Base-by-base conservation (phyloP, 1,284 basidiomycete species). In the Entoloma clypeatum region DNA sequence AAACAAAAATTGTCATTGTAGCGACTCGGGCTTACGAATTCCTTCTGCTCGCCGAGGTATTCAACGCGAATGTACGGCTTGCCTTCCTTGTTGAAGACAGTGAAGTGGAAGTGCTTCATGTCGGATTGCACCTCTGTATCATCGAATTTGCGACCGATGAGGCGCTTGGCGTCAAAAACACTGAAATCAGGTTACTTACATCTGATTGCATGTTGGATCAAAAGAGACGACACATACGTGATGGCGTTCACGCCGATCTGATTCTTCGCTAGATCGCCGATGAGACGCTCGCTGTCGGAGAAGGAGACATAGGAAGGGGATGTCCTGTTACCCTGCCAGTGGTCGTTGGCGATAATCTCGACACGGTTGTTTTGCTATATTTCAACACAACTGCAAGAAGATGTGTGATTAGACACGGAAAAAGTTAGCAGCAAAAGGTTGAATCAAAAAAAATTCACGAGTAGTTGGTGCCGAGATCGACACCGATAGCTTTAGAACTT, bases 321-420 rank as follows among this genome's bases (percentile, higher is more conserved):
- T 38, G 85, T 89, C 48, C 86, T 76, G 75, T 89, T 86, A 58
- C 86, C 86, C 71, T 89, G 86, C n/a, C n/a, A n/a, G n/a, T n/a
- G n/a, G 72, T 90, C 86, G 69, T 88, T 85, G 62, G 82, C 78
- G 60, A 85, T 85, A 64, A 88, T 88, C 68, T 91, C 87, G 44
- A 91, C 86, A 54, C 81, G 80, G 66, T 88, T 86, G 33, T 56
- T 59, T 51, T 59, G 59, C 41, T 61, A 59, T 9, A 65, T 60
- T n/a, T n/a, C n/a, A n/a, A n/a, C n/a, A n/a, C n/a, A n/a, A 33
- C 62, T 62, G 43, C 38, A 10, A 24, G 19, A 37, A 13, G 23
- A 29, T 30, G 4, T n/a, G n/a, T n/a, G n/a, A n/a, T n/a, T n/a
- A n/a, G n/a, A n/a, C n/a, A n/a, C n/a, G n/a, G n/a, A n/a, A n/a